Conservation (phyloP, 208 protist species). For the Phytomonas francai region DNA sequence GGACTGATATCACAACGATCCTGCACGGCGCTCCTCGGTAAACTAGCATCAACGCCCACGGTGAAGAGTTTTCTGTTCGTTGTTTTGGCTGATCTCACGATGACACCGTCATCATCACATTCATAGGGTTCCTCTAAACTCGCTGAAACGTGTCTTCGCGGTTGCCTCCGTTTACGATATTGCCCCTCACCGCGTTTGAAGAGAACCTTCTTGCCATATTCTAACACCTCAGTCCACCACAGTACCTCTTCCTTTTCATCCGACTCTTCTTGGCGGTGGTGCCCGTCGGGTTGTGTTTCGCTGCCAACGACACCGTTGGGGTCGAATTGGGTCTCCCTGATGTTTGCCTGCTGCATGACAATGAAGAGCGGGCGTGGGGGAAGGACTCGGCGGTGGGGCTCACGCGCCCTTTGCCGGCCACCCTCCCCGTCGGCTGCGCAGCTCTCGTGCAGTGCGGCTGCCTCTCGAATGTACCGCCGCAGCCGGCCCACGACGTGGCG, state of each 20-base stretch:
- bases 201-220: conserved; percentile 19
- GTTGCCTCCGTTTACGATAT: too few relatives aligned
- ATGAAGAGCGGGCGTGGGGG: conserved; percentile 4
- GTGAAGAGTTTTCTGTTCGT: too few relatives aligned
- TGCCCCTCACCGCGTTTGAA: too few relatives aligned
- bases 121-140: too few relatives aligned
- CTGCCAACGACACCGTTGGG: not conserved
- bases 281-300: too few relatives aligned
- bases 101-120: too few relatives aligned
- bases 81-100: too few relatives aligned
- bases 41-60: too few relatives aligned
- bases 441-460: not conserved
- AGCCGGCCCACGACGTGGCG: conserved; percentile 19
- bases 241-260: conserved; percentile 32
- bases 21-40: too few relatives aligned
- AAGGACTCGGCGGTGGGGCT: not conserved
- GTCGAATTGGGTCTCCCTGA: not conserved
- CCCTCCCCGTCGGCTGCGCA: not conserved
- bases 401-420: not conserved
- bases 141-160: too few relatives aligned
- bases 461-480: conserved; percentile 14
- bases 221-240: conserved; percentile 46
- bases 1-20: too few relatives aligned
- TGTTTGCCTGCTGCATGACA: not conserved
- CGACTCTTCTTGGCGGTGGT: not conserved